Percentiles rank a stretch among this genome's conserved stretches.
phyloP scores from a whole-genome alignment of 2,329 filamentous ascomycete species.

The Mycosphaerella arachidis region DNA sequence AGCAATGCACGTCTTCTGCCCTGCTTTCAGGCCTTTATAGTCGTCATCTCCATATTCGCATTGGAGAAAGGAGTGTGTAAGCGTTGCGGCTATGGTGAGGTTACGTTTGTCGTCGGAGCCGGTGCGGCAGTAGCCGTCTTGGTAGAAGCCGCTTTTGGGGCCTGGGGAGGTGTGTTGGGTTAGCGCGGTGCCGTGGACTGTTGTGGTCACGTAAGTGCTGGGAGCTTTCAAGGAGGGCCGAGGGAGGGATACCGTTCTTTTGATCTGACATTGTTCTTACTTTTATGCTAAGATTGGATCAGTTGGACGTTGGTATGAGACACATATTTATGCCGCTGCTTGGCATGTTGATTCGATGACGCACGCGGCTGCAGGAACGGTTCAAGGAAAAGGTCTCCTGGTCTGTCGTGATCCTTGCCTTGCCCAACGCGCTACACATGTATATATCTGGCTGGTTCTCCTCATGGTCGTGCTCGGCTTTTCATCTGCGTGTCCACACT shows the following conservation, averaged over 20 bases:
- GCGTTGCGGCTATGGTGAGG: conserved; percentile 17
- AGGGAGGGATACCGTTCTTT: background rate
- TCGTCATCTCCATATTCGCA: conserved; percentile 17
- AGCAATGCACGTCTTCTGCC: conserved; percentile 16
- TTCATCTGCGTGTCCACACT: too few relatives aligned
- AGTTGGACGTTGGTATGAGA: too few relatives aligned
- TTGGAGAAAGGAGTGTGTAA: conserved; percentile 16
- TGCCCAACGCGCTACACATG: background rate
- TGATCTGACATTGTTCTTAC: background rate
- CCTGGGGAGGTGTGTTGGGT: conserved; percentile 5
- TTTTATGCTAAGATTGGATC: too few relatives aligned
- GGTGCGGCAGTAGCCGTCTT: conserved; percentile 17
- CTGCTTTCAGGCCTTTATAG: conserved; percentile 7
- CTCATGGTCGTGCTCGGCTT: too few relatives aligned
- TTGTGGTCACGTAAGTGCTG: background rate
- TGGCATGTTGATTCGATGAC: background rate
- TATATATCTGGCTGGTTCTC: background rate
- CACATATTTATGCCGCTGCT: background rate
- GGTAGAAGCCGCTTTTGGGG: conserved; percentile 10
- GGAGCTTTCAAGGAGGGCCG: background rate
- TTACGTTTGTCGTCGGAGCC: conserved; percentile 5
- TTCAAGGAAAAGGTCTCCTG: background rate
- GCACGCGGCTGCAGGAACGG: background rate
- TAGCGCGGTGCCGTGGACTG: conserved; percentile 1
- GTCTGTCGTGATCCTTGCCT: background rate